A percentile compares a stretch with the other conserved stretches of the same genome.
Conservation (phyloP, 805 yeast genomes). For the Metschnikowia corniflorae region DNA sequence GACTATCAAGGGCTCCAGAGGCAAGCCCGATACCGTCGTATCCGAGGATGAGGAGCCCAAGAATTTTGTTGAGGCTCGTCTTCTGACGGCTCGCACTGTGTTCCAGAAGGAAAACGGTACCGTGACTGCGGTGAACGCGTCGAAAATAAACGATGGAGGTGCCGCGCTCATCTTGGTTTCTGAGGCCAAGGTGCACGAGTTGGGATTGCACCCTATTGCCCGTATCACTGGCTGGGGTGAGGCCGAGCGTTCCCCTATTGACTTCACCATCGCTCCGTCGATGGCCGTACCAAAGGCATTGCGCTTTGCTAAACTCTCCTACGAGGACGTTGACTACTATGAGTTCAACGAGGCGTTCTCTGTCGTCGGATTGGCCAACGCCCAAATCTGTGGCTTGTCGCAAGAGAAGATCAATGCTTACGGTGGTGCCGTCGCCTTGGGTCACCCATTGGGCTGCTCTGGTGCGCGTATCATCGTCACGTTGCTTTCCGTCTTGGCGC, state of each 20-base stretch:
- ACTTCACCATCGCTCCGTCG: constrained; percentile 95
- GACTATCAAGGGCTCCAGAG: constrained; percentile 85
- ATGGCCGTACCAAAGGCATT: constrained; percentile 95
- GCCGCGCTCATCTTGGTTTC: constrained; percentile 91
- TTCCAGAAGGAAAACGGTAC: constrained; percentile 94
- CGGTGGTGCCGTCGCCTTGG: constrained; percentile 96
- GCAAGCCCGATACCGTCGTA: constrained; percentile 73
- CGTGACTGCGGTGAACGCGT: constrained; percentile 95
- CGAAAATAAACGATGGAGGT: constrained; percentile 96
- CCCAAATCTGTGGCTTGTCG: constrained; percentile 63
- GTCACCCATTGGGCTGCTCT: constrained; percentile 95
- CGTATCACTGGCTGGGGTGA: constrained; percentile 95
- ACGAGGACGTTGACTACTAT: constrained; percentile 76
- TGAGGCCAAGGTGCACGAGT: constrained; percentile 78
- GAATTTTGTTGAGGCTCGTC: constrained; percentile 72
- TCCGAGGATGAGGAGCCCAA: constrained; percentile 78
- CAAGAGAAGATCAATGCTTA: constrained; percentile 73
- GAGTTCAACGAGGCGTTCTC: constrained; percentile 98
- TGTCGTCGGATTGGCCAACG: constrained; percentile 91
- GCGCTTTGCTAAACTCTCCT: constrained; percentile 69
- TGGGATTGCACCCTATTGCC: constrained; percentile 85
- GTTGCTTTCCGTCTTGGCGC: constrained; percentile 69
- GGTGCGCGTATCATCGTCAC: constrained; percentile 94
- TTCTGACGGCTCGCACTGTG: constrained; percentile 85
- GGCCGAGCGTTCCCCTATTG: constrained; percentile 92